Conservation (phyloP, 306 rosid species). For the cucumber (Cucumis sativus) region DNA sequence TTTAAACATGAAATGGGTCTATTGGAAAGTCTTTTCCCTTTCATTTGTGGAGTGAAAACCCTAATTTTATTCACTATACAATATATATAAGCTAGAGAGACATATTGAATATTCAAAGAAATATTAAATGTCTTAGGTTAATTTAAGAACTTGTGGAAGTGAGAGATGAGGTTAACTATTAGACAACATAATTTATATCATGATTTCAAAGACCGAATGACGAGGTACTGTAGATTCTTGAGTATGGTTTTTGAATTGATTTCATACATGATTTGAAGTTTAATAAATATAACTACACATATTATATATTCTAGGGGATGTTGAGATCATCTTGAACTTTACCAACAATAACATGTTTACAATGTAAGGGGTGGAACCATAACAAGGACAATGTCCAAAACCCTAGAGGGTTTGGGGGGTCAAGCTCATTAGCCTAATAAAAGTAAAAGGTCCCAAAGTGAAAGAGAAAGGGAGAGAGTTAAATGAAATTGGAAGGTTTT, state of each 20-base stretch:
- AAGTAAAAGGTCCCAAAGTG: background rate
- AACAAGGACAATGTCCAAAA: background rate
- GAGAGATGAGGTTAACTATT: background rate
- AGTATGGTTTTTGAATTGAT: no score
- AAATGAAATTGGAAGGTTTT: background rate
- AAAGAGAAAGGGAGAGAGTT: background rate
- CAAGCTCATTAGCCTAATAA: background rate
- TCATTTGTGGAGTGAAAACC: background rate
- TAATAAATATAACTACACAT: no score
- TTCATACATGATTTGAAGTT: no score
- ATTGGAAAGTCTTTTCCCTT: background rate
- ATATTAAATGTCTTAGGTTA: background rate
- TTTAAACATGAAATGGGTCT: background rate
- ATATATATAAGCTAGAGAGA: no score
- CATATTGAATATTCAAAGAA: no score
- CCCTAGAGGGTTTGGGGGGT: background rate
- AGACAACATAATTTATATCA: no score
- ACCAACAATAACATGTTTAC: background rate
- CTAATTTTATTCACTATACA: background rate
- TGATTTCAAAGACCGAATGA: no score
- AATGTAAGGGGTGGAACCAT: background rate
- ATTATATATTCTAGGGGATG: no score
- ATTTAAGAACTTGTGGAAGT: background rate
- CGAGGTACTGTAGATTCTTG: no score
- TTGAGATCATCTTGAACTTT: background rate